These are phyloP conservation scores for Pseudogymnoascus sp. DNA, from an alignment of 2,329 filamentous ascomycete genomes.

Conservation along the genomic window DNA sequence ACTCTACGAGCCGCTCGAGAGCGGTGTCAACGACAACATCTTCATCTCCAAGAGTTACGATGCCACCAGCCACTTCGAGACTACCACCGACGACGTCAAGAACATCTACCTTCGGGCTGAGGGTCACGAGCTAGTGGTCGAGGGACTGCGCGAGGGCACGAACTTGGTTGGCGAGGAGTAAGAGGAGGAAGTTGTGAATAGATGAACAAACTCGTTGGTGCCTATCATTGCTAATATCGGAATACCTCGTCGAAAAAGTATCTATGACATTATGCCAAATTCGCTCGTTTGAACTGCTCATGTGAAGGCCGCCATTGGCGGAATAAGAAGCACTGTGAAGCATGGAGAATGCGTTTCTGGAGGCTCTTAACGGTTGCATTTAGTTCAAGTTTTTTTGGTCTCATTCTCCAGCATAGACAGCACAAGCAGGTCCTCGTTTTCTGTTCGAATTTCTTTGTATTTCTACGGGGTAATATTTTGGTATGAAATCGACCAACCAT, in stretches of 20 bases:
- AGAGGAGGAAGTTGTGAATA: conserved; percentile 7
- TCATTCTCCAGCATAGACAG: background rate
- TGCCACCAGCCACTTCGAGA: conserved; percentile 96
- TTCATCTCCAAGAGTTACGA: conserved; percentile 99
- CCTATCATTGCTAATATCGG: conserved; percentile 4
- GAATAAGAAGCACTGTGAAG: background rate
- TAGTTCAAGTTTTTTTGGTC: background rate
- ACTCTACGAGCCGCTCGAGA: conserved; percentile 82
- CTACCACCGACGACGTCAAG: conserved; percentile 79
- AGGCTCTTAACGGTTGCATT: too few relatives aligned
- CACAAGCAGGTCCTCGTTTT: background rate
- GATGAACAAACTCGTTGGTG: conserved; percentile 9
- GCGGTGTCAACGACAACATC: conserved; percentile 79
- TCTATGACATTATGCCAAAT: conserved; percentile 4
- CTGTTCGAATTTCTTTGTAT: background rate
- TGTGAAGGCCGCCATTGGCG: background rate
- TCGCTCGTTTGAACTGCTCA: background rate
- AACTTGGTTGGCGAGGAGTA: conserved; percentile 64
- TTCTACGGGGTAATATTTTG: background rate
- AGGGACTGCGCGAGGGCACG: conserved; percentile 75
- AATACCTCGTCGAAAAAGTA: conserved; percentile 6
- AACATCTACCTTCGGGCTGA: conserved; percentile 83
- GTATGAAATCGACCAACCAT: background rate
- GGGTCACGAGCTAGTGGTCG: conserved; percentile 80
- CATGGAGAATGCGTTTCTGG: too few relatives aligned